Percentiles rank a stretch among this genome's conserved stretches.
These are phyloP conservation scores for Carnegiea gigantea DNA, from an alignment of 179 eudicot genomes.

Conservation along the genomic window DNA sequence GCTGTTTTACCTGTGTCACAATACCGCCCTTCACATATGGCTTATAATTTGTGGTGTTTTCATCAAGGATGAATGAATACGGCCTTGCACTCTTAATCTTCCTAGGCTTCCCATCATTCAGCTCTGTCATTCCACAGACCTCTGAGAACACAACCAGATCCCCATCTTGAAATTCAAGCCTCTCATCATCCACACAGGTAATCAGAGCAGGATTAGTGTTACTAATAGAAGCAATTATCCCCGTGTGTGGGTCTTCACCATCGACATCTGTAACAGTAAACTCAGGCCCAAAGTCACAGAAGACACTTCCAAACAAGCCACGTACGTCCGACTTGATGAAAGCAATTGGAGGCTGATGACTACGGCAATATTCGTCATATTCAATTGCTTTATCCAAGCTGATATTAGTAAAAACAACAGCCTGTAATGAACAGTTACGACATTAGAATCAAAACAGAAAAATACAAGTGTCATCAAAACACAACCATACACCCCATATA, in stretches of 20 bases:
- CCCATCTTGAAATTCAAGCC: slow-evolving; percentile 97
- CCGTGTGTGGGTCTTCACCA: slow-evolving; percentile 82
- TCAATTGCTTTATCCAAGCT: slow-evolving; percentile 59
- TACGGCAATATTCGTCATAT: slow-evolving; percentile 67
- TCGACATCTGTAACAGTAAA: slow-evolving; percentile 82
- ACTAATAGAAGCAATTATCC: slow-evolving; percentile 79
- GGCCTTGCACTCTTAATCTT: slow-evolving; percentile 69
- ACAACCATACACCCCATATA: not conserved
- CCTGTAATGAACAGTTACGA: slow-evolving; percentile 46
- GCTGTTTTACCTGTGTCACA: slow-evolving; percentile 89
- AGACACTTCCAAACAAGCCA: slow-evolving; percentile 82
- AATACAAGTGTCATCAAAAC: not conserved
- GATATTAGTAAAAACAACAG: slow-evolving; percentile 76
- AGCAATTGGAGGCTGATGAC: slow-evolving; percentile 80
- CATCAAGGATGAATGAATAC: slow-evolving; percentile 77
- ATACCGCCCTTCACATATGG: slow-evolving; percentile 86
- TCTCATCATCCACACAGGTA: slow-evolving; percentile 89
- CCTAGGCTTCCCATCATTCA: slow-evolving; percentile 96
- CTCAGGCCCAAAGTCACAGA: slow-evolving; percentile 88
- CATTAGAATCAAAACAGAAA: not conserved
- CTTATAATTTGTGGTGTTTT: slow-evolving; percentile 69
- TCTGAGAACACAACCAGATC: slow-evolving; percentile 91
- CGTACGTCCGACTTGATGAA: slow-evolving; percentile 82
- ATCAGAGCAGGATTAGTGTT: slow-evolving; percentile 82
- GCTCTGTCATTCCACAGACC: slow-evolving; percentile 83